A percentile compares a stretch with the other conserved stretches of the same genome.
Conservation (phyloP, 228 moss, liverwort and hornwort genomes). For the Sphagnum magellanicum region DNA sequence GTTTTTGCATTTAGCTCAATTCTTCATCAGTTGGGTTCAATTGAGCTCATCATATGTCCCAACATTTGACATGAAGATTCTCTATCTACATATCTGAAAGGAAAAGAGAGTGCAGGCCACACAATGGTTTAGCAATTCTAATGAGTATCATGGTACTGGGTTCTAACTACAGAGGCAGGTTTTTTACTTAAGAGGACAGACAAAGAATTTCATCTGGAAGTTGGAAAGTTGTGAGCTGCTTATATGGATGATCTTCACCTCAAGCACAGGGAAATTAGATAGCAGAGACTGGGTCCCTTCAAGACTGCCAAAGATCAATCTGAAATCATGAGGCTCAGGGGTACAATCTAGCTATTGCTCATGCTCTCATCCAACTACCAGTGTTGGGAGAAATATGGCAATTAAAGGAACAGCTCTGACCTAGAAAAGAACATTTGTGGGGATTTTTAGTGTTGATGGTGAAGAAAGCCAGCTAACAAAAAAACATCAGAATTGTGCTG, state of each 20-base stretch:
- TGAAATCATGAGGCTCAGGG: slow-evolving; percentile 61
- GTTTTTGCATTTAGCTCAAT: too few relatives aligned
- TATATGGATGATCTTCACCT: slow-evolving; percentile 65
- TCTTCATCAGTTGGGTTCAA: too few relatives aligned
- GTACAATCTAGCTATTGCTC: slow-evolving; percentile 16
- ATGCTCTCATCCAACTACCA: neutral
- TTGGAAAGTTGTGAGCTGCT: slow-evolving; percentile 42
- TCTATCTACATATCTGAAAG: neutral
- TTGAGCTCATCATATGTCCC: too few relatives aligned
- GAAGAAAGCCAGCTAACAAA: too few relatives aligned
- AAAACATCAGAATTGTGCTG: neutral
- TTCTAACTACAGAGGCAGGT: slow-evolving; percentile 46
- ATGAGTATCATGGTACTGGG: slow-evolving; percentile 1
- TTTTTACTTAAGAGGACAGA: slow-evolving; percentile 54
- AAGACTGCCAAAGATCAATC: slow-evolving; percentile 78
- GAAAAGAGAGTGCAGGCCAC: neutral
- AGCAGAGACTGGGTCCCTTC: slow-evolving; percentile 52
- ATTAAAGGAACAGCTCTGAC: too few relatives aligned
- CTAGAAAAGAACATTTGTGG: too few relatives aligned
- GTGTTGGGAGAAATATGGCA: too few relatives aligned
- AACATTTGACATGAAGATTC: too few relatives aligned
- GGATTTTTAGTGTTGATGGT: too few relatives aligned
- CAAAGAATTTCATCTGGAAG: slow-evolving; percentile 64
- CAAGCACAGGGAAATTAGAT: slow-evolving; percentile 68
- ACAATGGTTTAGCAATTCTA: neutral